Conservation (phyloP, 2,329 filamentous ascomycete genomes). For the Rosellinia necatrix region DNA sequence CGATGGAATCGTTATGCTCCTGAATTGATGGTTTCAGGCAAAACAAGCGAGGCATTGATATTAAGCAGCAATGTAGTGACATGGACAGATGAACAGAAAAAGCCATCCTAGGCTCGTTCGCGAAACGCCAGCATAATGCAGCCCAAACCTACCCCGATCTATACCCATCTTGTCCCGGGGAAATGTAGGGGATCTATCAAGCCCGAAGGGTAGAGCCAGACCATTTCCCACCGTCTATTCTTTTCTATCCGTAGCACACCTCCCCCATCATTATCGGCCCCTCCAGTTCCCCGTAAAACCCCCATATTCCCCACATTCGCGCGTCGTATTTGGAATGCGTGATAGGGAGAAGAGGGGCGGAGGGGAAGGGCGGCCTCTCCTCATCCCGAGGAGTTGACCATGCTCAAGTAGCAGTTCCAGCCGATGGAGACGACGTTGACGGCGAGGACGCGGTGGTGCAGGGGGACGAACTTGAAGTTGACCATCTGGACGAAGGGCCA, state of each 20-base stretch:
- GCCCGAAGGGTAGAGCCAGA: not conserved
- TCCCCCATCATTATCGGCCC: slow-evolving; percentile 1
- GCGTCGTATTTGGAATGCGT: too few relatives aligned
- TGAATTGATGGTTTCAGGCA: not conserved
- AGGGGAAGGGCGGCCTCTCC: too few relatives aligned
- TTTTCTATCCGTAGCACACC: not conserved
- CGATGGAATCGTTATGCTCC: not conserved
- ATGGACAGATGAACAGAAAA: slow-evolving; percentile 8
- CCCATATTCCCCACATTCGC: too few relatives aligned
- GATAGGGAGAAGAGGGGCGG: too few relatives aligned
- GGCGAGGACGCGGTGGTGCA: slow-evolving; percentile 81
- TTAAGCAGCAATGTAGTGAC: slow-evolving; percentile 10
- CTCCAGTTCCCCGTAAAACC: not conserved
- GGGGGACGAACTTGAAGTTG: slow-evolving; percentile 86
- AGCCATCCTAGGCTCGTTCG: slow-evolving; percentile 16
- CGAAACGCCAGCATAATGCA: slow-evolving; percentile 27
- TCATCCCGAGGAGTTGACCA: slow-evolving; percentile 61
- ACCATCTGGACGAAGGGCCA: slow-evolving; percentile 85
- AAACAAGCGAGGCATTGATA: slow-evolving; percentile 4
- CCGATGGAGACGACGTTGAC: slow-evolving; percentile 79
- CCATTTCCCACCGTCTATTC: slow-evolving; percentile 7
- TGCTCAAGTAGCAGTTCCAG: slow-evolving; percentile 70
- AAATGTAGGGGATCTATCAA: slow-evolving; percentile 13
- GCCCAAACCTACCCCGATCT: slow-evolving; percentile 13
- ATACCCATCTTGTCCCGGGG: slow-evolving; percentile 1